Evolutionary conservation across 192 early-diverging fungal species (phyloP), one percentile per base, ranked within the genome.

Genomic region (Mortierella hygrophila): DNA sequence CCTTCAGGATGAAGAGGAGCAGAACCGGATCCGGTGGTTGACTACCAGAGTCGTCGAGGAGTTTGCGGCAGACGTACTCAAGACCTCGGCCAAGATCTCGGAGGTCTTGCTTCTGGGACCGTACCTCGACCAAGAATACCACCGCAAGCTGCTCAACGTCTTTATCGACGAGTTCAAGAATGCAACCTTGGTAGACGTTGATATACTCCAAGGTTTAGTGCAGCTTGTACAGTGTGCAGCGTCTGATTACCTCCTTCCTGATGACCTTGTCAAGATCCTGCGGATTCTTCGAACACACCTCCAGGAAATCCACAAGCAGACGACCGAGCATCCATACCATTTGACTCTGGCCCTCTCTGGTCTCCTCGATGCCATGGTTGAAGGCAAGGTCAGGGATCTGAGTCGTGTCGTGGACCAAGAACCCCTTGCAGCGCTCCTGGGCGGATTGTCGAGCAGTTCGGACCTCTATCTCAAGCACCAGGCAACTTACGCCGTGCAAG

Each of bases 221-320:
- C 55, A 65, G 41, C 38, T 65, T 23, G 42, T 76, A 0, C 60
- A 63, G 37, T 32, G 26, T 5, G 57, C 75, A 7, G 18, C 57
- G 6, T 32, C 18, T 8, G 40, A 38, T 4, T 76, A 65, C 16
- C 35, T 76, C 13, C 18, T 35, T 3, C 20, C 54, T 21, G 54
- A 65, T 16, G 75, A 76, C 29, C n/a, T 76, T 32, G 37, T 60
- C 54, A 55, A 38, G 57, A 76, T 41, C 54, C 60, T 76, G 54
- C 15, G 26, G 6, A 21, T 55, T 20, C 60, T 76, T 38, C 60
- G 40, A 26, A n/a, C 6, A 1, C n/a, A 41, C 16, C 38, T 76
- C 18, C 26, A 23, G 11, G 57, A 65, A 20, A 60, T 52, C 26
- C 54, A 55, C 40, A 6, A 63, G 35, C 54, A 41, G 23, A 11